Base-by-base conservation (phyloP, 140 eudicot species). In the Anethum foeniculum region DNA sequence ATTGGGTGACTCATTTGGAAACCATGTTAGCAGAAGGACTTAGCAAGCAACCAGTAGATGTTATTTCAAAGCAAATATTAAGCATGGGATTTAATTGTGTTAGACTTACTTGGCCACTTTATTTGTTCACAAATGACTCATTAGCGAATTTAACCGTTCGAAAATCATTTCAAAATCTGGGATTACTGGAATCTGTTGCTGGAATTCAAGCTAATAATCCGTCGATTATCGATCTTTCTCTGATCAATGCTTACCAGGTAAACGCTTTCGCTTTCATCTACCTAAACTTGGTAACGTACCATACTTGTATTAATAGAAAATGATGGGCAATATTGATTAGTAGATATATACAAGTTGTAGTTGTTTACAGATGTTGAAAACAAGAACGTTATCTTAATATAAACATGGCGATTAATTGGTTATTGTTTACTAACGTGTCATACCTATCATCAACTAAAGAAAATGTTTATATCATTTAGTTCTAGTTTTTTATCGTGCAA, bases 201-300 rank as follows among this genome's bases (percentile, higher is more conserved):
- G 99, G 97, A 7, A 81, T 95, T 71, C 97, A 92, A 85, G 88
- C 91, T 43, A 86, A 95, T 14, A 95, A 95, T 79, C 99, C 99
- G 19, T 79, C 92, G 54, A 60, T 95, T 36, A 43, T 95, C 79
- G 97, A 94, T 74, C 94, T 92, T 39, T 64, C 96, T 23, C 85
- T 88, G 64, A 81, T 94, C 85, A 65, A 89, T 27, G 97, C 98
- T 88, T 93, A 85, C 39, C 88, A 90, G 97, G 98, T 68, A 4
- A 15, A 56, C 23, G 39, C 30, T 18, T 4, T 79, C 75, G 14
- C 65, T 79, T 64, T 44, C 41, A 41, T 10, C 73, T 14, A 67
- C 73, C 41, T 65, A 12, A 65, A 65, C 0, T 65, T 67, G 73
- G 30, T 32, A 67, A 67, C 23, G 36, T 65, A 1, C 8, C 4